Conservation (phyloP, 2,329 filamentous ascomycete species). For the Aureobasidium leucospermi region DNA sequence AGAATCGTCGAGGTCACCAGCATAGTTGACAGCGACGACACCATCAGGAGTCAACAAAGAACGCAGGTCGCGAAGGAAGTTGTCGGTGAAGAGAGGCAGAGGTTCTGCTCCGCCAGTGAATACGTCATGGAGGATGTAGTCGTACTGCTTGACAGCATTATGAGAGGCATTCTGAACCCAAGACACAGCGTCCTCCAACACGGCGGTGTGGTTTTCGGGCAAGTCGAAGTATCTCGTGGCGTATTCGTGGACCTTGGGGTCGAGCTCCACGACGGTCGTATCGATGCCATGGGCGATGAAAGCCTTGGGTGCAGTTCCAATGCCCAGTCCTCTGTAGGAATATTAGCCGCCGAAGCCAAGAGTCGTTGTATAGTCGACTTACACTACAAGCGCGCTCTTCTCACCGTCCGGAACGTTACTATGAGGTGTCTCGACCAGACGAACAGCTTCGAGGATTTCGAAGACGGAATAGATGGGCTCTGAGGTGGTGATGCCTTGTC, state of each 20-base stretch:
- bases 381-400: conserved; percentile 80
- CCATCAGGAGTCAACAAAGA: conserved; percentile 68
- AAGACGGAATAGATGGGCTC: conserved; percentile 97
- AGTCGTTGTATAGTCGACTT: conserved; percentile 32
- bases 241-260: conserved; percentile 79
- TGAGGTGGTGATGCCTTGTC: conserved; percentile 46
- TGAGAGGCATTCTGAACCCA: conserved; percentile 44
- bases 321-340: conserved; percentile 65
- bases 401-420: conserved; percentile 49
- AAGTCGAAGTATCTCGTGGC: conserved; percentile 77
- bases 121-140: conserved; percentile 96
- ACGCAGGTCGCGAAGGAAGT: conserved; percentile 69
- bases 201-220: conserved; percentile 66
- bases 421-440: conserved; percentile 58
- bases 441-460: conserved; percentile 84
- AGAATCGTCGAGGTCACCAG: conserved; percentile 73
- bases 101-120: conserved; percentile 96
- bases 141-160: conserved; percentile 46
- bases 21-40: conserved; percentile 92
- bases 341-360: background rate
- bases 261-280: conserved; percentile 91
- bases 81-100: conserved; percentile 74
- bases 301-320: conserved; percentile 84
- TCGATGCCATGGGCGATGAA: conserved; percentile 81
- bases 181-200: conserved; percentile 73